Base-by-base conservation (phyloP, 169 alveolate genomes). In the Plasmodium fragile region DNA sequence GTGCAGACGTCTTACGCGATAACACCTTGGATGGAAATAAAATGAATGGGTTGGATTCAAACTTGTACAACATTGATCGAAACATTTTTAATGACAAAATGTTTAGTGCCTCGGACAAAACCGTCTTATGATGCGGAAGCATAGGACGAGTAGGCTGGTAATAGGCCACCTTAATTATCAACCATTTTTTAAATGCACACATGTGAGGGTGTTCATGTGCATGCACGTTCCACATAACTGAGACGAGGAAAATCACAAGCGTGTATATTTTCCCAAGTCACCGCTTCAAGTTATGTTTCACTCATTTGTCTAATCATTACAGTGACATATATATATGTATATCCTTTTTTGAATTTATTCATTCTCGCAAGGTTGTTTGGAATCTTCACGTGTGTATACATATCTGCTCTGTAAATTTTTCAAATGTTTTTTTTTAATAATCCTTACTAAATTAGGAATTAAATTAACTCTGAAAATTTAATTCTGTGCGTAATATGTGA, bases 241-340 rank as follows among this genome's bases (percentile, higher is more conserved):
- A 81, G 41, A 16, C 25, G 43, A 11, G 41, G 71, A 32, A 81
- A 81, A 81, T 30, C 11, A 52, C 53, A n/a, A n/a, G 83, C 13
- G 7, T 81, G 43, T 81, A 49, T 81, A 34, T 18, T 81, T 81
- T 81, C 13, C 36, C 11, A 30, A 13, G 18, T 6, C 32, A 83
- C n/a, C 69, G 34, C 28, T 34, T n/a, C 34, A 70, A 70, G 13
- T n/a, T 30, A 81, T 25, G 65, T 11, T 82, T 30, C 34, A 83
- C 34, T 11, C 49, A 83, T 83, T 83, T 83, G 92, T 83, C 92
- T 83, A 83, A 70, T 83, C 52, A 45, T 69, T 83, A 52, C 34
- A 72, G 59, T 70, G 32, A 39, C 55, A 39, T 43, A 28, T 49
- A 7, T 41, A 13, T 82, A 49, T 49, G 59, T 49, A 49, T 83